Conservation (phyloP, 139 green algal genomes). For the Tetraselmis chui region DNA sequence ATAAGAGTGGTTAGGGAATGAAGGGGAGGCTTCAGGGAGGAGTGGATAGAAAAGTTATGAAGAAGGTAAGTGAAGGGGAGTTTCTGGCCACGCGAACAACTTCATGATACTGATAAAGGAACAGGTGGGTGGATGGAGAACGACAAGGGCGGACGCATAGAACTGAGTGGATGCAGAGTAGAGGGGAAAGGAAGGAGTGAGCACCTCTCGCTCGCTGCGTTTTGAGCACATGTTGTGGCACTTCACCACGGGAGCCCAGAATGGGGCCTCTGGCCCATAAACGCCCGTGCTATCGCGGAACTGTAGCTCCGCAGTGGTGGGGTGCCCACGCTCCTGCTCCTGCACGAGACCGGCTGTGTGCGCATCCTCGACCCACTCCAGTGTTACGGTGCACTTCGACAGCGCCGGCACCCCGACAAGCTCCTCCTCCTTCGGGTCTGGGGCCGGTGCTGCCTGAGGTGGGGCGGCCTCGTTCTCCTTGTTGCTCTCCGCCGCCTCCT, state of each 20-base stretch:
- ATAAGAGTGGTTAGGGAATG: too few species aligned
- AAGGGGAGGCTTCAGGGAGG: too few species aligned
- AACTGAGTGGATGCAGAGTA: background rate
- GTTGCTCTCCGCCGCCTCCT: background rate
- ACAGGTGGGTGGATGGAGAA: too few species aligned
- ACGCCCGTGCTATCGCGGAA: slow-evolving; percentile 36
- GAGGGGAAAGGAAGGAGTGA: background rate
- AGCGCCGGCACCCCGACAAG: background rate
- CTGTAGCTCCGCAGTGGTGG: background rate
- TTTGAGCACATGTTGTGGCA: background rate
- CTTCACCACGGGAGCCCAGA: slow-evolving; percentile 42
- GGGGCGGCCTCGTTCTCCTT: background rate
- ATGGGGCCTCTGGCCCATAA: slow-evolving; percentile 56
- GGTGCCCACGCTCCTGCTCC: background rate
- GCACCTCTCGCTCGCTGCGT: background rate
- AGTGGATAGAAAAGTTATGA: too few species aligned
- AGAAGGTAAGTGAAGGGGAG: too few species aligned
- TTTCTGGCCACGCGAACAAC: too few species aligned
- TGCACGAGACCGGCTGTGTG: background rate
- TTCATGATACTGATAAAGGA: too few species aligned
- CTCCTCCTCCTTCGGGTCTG: slow-evolving; percentile 1
- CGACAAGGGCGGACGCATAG: too few species aligned
- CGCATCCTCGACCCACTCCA: background rate
- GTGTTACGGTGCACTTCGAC: background rate
- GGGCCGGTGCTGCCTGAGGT: slow-evolving; percentile 13